Evolutionary conservation across 1,139 yeast species (phyloP).

Genomic region (Lodderomyces elongisporus): DNA sequence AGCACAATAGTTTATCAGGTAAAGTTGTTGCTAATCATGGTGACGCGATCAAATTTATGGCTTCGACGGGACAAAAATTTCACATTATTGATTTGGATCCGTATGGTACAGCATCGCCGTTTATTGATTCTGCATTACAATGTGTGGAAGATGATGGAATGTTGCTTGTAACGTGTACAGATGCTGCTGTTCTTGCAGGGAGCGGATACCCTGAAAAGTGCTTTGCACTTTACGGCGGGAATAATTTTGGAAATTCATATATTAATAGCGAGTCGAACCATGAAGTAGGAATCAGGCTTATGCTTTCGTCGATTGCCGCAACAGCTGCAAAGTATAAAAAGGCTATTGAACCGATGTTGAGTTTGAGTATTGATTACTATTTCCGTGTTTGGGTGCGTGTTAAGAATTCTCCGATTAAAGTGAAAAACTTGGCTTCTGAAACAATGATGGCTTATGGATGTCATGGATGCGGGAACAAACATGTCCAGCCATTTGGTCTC

Average conservation of each 20-base stretch:
- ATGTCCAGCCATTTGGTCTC: constrained; percentile 70
- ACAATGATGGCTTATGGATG: constrained; percentile 82
- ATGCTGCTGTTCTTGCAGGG: constrained; percentile 92
- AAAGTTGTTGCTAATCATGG: constrained; percentile 66
- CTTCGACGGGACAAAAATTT: constrained; percentile 40
- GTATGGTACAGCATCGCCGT: constrained; percentile 95
- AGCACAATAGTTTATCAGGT: constrained; percentile 52
- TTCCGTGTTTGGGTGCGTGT: constrained; percentile 81
- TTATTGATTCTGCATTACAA: constrained; percentile 85
- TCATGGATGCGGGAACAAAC: constrained; percentile 76
- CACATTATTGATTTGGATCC: constrained; percentile 95
- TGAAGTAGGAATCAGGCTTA: constrained; percentile 86
- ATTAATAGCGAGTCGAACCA: constrained; percentile 80
- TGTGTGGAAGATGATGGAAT: constrained; percentile 77
- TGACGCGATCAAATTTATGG: constrained; percentile 84
- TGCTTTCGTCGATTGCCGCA: constrained; percentile 66
- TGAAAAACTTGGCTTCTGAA: constrained; percentile 66
- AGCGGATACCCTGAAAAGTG: constrained; percentile 96
- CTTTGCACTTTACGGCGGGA: constrained; percentile 83
- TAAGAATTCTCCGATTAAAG: constrained; percentile 70
- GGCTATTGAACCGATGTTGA: constrained; percentile 77
- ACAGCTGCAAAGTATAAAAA: constrained; percentile 90
- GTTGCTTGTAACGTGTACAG: constrained; percentile 89
- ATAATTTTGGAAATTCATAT: constrained; percentile 65
- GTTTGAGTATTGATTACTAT: constrained; percentile 86